A percentile compares a stretch with the other conserved stretches of the same genome.
Conservation (phyloP, 192 early-diverging fungal genomes). For the Entomortierella parvispora region DNA sequence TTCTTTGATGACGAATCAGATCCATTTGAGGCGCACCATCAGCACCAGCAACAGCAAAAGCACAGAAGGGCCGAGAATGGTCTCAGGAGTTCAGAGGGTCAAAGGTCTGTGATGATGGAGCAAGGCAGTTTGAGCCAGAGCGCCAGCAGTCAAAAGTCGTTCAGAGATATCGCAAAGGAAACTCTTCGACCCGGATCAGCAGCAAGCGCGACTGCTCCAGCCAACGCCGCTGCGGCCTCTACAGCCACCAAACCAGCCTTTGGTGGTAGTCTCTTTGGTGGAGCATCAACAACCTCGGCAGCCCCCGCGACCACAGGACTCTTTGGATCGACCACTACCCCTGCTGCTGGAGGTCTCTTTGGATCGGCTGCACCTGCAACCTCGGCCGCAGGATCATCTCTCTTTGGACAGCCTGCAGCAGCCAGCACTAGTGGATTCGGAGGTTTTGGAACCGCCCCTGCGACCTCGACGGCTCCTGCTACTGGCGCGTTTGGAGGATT, state of each 20-base stretch:
- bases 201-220: background rate
- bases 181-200: conserved; percentile 23
- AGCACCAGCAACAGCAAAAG: conserved; percentile 6
- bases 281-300: background rate
- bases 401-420: conserved; percentile 7
- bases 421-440: background rate
- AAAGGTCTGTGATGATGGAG: no score
- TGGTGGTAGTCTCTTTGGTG: conserved; percentile 6
- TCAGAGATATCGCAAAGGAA: conserved; percentile 43
- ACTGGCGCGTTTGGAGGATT: no score
- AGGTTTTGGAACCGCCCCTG: no score
- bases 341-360: background rate
- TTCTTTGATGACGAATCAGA: conserved; percentile 49
- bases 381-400: background rate
- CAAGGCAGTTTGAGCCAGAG: background rate
- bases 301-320: background rate
- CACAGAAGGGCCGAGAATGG: conserved; percentile 24
- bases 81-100: background rate
- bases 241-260: background rate
- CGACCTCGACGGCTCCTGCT: no score
- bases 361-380: background rate
- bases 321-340: background rate
- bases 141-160: conserved; percentile 15
- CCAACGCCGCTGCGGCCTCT: background rate
- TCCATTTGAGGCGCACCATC: conserved; percentile 30